Base-by-base conservation (phyloP, 441 rosid genomes). In the Jatropha multifida region DNA sequence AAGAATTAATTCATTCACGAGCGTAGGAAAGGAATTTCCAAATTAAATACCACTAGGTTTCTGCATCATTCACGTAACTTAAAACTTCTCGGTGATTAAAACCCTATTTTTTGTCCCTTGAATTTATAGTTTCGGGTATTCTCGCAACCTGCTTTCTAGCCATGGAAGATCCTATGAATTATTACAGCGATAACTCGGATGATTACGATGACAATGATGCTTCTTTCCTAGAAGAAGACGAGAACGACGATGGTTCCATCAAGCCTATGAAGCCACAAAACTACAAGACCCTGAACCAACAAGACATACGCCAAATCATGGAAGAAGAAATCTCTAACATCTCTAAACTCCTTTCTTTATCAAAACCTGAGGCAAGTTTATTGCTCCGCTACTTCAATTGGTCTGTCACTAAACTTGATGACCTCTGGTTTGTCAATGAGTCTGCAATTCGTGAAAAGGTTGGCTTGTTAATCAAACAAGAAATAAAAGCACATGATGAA, bases 391-490 rank as follows among this genome's bases (percentile, higher is more conserved):
- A 79, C 51, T 75, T 64, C n/a, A 59, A 71, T 51, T 79, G 85
- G 85, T 70, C 65, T 74, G 81, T 74, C 12, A 38, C 75, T 55
- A 71, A 48, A 41, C 79, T 77, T 40, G 52, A 56, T 38, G 83
- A 82, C 42, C 71, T 68, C 23, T 82, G 85, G 85, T 79, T 82
- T 58, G 71, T 51, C n/a, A 79, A 82, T 64, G 85, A 80, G 51
- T 65, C 11, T 10, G 74, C 49, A 58, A 73, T 79, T 18, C 81
- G 83, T 52, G 23, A 70, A 13, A 68, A 68, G 26, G 73, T 81
- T 4, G 80, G 82, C 2, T 69, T 81, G 52, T 51, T 73, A 2
- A 77, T 67, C 26, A 52, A 38, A 7, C 41, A 60, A 15, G 46
- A 8, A 49, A 51, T 14, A 12, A 14, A 14, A 1, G 17, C 4